Evolutionary conservation across 192 early-diverging fungal species (phyloP).

Genomic region (Thamnidium elegans): DNA sequence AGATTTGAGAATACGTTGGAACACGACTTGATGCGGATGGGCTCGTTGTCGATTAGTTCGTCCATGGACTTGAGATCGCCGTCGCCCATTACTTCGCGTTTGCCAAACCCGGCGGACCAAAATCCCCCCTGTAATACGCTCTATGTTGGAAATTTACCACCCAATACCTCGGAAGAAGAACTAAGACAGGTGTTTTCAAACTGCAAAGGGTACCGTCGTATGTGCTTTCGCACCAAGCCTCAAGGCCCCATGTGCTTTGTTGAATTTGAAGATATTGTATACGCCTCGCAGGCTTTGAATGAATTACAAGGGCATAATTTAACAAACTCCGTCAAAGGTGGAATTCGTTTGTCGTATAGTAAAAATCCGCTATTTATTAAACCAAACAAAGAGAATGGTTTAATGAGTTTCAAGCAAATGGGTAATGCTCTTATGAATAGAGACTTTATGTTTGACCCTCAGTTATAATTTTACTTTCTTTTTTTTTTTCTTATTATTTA

Average conservation of each 20-base stretch:
- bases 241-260: slow-evolving; percentile 99
- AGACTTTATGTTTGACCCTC: slow-evolving; percentile 14
- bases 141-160: slow-evolving; percentile 95
- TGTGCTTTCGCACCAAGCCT: slow-evolving; percentile 83
- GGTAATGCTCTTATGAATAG: background rate
- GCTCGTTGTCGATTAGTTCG: background rate
- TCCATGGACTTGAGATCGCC: background rate
- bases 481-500: background rate
- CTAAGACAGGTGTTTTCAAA: slow-evolving; percentile 72
- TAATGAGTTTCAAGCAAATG: background rate
- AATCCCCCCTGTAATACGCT: slow-evolving; percentile 98
- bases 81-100: slow-evolving; percentile 46
- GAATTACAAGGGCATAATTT: slow-evolving; percentile 86
- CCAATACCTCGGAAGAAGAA: slow-evolving; percentile 87
- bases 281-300: slow-evolving; percentile 85
- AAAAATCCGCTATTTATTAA: slow-evolving; percentile 81
- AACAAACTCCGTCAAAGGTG: slow-evolving; percentile 86
- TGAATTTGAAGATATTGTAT: slow-evolving; percentile 95
- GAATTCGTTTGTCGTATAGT: slow-evolving; percentile 91
- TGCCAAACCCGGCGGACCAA: slow-evolving; percentile 74
- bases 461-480: slow-evolving; percentile 9
- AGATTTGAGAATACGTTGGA: background rate
- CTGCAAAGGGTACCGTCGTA: slow-evolving; percentile 84
- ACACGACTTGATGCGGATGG: slow-evolving; percentile 14
- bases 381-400: slow-evolving; percentile 6